Evolutionary conservation across 202 grass and related monocot genomes (phyloP).

Genomic region (Brachypodium distachyon): DNA sequence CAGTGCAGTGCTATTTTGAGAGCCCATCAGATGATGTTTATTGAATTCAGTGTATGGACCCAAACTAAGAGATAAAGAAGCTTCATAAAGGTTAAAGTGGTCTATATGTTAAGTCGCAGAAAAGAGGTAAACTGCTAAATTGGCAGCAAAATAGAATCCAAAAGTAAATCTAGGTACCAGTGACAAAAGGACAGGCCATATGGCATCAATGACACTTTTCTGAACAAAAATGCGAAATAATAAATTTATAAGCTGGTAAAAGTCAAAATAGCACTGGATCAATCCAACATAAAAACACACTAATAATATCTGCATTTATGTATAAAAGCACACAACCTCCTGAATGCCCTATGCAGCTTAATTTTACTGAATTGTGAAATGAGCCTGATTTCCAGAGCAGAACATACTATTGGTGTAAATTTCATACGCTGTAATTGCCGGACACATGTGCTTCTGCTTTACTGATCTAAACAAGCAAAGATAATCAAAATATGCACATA

Average conservation of each 20-base stretch:
- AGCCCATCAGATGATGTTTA: neutral
- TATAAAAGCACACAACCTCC: neutral
- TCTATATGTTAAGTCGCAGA: neutral
- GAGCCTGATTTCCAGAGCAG: neutral
- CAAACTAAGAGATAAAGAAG: neutral
- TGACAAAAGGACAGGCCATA: neutral
- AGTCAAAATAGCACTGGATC: neutral
- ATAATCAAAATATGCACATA: neutral
- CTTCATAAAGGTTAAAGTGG: neutral
- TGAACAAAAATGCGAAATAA: neutral
- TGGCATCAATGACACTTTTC: neutral
- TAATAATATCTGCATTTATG: neutral
- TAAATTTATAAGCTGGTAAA: neutral
- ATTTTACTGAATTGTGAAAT: neutral
- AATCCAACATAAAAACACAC: neutral
- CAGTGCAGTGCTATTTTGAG: neutral
- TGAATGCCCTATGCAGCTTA: neutral
- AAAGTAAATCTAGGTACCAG: neutral
- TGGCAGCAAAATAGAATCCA: neutral
- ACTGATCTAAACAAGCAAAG: neutral
- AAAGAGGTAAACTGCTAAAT: neutral
- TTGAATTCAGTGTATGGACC: neutral
- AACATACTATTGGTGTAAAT: neutral
- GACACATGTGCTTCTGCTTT: neutral
- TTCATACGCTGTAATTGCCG: neutral